Conservation (phyloP, 208 protist species). For the Leishmania amazonensis region DNA sequence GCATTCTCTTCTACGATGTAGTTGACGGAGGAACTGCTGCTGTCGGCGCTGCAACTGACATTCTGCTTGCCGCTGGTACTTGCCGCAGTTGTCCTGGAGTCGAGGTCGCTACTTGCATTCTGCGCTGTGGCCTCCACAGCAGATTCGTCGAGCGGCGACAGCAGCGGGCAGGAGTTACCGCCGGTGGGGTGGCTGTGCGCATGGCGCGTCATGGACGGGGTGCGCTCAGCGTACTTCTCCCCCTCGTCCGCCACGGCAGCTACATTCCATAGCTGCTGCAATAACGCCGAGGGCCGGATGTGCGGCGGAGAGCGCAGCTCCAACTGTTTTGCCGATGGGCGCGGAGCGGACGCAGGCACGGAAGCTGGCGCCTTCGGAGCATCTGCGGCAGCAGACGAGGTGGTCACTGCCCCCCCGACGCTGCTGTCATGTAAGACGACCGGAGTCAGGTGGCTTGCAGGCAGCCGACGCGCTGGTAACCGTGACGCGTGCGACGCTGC, state of each 20-base stretch:
- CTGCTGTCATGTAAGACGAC: background rate
- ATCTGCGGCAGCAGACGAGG: background rate
- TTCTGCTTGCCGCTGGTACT: background rate
- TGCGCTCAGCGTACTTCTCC: background rate
- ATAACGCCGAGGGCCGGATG: background rate
- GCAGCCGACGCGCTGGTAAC: conserved; percentile 5
- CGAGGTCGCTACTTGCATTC: background rate
- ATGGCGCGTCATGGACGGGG: background rate
- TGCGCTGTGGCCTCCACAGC: background rate
- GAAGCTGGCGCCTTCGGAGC: background rate
- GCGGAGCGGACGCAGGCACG: background rate
- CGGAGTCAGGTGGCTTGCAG: background rate
- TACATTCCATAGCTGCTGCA: background rate
- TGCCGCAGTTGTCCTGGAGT: background rate
- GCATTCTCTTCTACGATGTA: background rate
- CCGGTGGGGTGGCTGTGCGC: background rate
- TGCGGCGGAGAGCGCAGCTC: background rate
- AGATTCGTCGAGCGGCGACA: background rate
- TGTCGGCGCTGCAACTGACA: background rate
- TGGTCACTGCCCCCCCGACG: background rate
- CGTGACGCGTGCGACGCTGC: background rate
- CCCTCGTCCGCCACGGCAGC: background rate
- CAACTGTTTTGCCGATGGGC: background rate
- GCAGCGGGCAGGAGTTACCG: background rate
- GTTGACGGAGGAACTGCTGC: background rate